phyloP scores from a whole-genome alignment of 345 rosid genomes.

The Acer negundo region DNA sequence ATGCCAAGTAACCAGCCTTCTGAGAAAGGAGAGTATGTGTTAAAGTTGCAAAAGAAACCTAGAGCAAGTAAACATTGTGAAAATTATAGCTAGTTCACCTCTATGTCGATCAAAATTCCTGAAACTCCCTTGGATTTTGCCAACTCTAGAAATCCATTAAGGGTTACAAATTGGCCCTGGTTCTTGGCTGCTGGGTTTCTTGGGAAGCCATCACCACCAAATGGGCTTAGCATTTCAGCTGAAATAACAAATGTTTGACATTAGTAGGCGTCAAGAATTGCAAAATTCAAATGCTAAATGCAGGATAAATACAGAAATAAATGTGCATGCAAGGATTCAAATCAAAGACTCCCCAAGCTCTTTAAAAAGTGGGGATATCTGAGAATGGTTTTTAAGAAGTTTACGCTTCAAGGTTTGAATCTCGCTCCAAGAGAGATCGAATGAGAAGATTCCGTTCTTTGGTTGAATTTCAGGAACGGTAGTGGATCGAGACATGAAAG shows the following conservation, averaged over 20 bases:
- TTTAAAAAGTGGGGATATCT: too few species aligned
- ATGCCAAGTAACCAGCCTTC: constrained; percentile 89
- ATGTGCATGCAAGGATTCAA: too few species aligned
- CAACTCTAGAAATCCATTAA: constrained; percentile 63
- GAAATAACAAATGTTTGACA: constrained; percentile 25
- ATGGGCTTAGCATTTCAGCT: constrained; percentile 80
- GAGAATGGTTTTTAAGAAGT: not conserved
- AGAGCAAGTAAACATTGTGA: not conserved
- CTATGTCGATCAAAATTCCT: constrained; percentile 72
- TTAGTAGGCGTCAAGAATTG: not conserved
- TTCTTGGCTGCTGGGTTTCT: constrained; percentile 73
- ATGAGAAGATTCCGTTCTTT: constrained; percentile 69
- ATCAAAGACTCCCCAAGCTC: too few species aligned
- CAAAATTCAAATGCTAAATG: not conserved
- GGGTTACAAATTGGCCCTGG: constrained; percentile 64
- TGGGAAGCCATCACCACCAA: constrained; percentile 21
- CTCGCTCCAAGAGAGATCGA: constrained; percentile 87
- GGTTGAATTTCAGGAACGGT: constrained; percentile 69
- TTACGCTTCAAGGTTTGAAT: constrained; percentile 80
- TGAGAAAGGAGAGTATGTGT: constrained; percentile 25
- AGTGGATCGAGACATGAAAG: constrained; percentile 52
- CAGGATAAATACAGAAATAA: not conserved
- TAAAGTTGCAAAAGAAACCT: not conserved
- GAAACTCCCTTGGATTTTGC: constrained; percentile 71
- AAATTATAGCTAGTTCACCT: constrained; percentile 40